These are phyloP conservation scores for Penicillium ochrochloron DNA, from an alignment of 495 filamentous ascomycete genomes.

Conservation along the genomic window DNA sequence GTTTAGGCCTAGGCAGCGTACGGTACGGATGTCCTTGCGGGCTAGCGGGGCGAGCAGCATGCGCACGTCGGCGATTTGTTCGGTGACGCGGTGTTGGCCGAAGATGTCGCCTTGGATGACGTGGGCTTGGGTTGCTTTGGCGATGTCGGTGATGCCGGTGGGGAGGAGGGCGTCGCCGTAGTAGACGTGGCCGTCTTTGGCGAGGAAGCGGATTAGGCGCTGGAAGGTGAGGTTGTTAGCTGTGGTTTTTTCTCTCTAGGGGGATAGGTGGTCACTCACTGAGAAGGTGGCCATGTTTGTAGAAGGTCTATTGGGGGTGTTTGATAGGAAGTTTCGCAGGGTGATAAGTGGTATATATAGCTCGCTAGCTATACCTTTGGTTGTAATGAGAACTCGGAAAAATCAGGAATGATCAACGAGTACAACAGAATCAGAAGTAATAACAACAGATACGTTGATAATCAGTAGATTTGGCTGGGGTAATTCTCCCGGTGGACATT, in stretches of 20 bases:
- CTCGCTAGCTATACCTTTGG: background rate
- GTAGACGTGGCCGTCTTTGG: slow-evolving; percentile 74
- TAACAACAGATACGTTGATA: background rate
- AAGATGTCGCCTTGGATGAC: slow-evolving; percentile 79
- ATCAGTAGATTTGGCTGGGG: background rate
- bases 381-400: background rate
- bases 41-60: slow-evolving; percentile 71
- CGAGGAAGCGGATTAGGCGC: slow-evolving; percentile 80
- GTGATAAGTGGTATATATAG: background rate
- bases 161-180: slow-evolving; percentile 86
- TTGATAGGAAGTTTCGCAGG: background rate
- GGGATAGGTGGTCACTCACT: background rate
- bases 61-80: slow-evolving; percentile 67
- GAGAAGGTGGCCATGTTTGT: slow-evolving; percentile 23
- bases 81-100: slow-evolving; percentile 69
- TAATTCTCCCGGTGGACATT: slow-evolving; percentile 1
- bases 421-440: background rate
- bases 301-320: background rate
- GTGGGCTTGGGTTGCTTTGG: slow-evolving; percentile 65
- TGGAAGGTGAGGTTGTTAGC: slow-evolving; percentile 32
- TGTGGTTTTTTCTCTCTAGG: background rate
- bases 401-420: background rate
- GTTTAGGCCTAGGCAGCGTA: slow-evolving; percentile 81
- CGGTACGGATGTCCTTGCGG: slow-evolving; percentile 68
- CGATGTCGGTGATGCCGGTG: slow-evolving; percentile 65